A percentile compares a stretch with the other conserved stretches of the same genome.
phyloP scores from a whole-genome alignment of 805 yeast genomes.

The Saturnispora hagleri region DNA sequence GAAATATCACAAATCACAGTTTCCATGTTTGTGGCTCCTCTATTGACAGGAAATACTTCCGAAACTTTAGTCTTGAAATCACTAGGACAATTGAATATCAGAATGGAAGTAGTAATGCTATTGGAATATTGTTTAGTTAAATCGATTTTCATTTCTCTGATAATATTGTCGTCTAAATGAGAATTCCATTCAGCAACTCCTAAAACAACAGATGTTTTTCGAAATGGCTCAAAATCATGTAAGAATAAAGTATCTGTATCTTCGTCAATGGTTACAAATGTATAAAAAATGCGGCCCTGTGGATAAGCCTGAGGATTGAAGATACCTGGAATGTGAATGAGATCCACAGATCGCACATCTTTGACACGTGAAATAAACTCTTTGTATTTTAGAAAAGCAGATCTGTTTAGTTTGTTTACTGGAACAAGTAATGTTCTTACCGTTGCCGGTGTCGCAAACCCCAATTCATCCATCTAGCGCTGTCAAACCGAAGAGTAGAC shows the following conservation, averaged over 20 bases:
- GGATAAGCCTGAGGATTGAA: slow-evolving; percentile 87
- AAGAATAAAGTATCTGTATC: slow-evolving; percentile 42
- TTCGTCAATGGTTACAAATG: slow-evolving; percentile 46
- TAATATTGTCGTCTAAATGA: slow-evolving; percentile 18
- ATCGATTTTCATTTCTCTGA: slow-evolving; percentile 26
- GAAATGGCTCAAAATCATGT: slow-evolving; percentile 83
- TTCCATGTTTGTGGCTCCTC: slow-evolving; percentile 32
- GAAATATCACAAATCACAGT: slow-evolving; percentile 69
- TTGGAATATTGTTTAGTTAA: slow-evolving; percentile 41
- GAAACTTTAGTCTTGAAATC: slow-evolving; percentile 4
- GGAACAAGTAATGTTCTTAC: slow-evolving; percentile 66
- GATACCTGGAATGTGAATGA: slow-evolving; percentile 52
- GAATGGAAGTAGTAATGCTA: slow-evolving; percentile 43
- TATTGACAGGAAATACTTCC: slow-evolving; percentile 15
- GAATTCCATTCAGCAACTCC: slow-evolving; percentile 32
- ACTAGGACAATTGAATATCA: slow-evolving; percentile 45
- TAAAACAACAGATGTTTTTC: slow-evolving; percentile 61
- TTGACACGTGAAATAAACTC: slow-evolving; percentile 36
- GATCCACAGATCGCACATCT: slow-evolving; percentile 68
- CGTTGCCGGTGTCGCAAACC: slow-evolving; percentile 55
- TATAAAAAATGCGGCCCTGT: slow-evolving; percentile 59
- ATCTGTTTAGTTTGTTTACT: slow-evolving; percentile 36
- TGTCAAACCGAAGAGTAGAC: background rate
- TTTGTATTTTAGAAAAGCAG: slow-evolving; percentile 36
- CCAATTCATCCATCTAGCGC: slow-evolving; percentile 30